Percentiles rank a stretch among this genome's conserved stretches.
Evolutionary conservation across 768 basidiomycete species (phyloP).

Genomic region (Mycena olivaceomarginata): DNA sequence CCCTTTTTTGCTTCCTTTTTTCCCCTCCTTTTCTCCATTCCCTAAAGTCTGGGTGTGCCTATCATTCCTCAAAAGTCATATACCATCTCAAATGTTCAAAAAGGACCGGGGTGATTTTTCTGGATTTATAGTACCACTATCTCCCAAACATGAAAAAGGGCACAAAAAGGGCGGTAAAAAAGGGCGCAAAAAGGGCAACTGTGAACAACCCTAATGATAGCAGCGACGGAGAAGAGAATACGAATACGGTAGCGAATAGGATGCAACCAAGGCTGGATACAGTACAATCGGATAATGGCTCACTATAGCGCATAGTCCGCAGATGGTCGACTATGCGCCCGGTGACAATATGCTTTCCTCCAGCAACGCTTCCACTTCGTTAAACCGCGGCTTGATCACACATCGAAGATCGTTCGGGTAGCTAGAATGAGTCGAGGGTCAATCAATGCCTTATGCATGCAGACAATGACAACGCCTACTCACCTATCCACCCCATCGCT

Average conservation of each 20-base stretch:
- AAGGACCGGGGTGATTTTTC: no score
- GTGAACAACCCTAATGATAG: not conserved
- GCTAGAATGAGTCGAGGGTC: slow-evolving; percentile 21
- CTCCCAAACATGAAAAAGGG: no score
- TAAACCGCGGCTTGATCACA: slow-evolving; percentile 22
- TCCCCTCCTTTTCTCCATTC: no score
- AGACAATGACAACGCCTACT: slow-evolving; percentile 26
- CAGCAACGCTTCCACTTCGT: slow-evolving; percentile 27
- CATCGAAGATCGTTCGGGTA: slow-evolving; percentile 32
- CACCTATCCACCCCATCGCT: slow-evolving; percentile 29
- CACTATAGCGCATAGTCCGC: not conserved
- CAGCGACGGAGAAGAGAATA: slow-evolving; percentile 26
- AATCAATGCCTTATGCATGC: slow-evolving; percentile 14
- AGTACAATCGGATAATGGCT: slow-evolving; percentile 11
- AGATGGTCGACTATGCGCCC: slow-evolving; percentile 18
- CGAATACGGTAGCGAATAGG: slow-evolving; percentile 7
- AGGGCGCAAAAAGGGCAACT: no score
- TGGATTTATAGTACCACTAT: no score
- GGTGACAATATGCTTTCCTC: slow-evolving; percentile 24
- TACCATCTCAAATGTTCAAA: no score
- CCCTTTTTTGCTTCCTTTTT: no score
- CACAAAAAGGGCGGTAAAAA: no score
- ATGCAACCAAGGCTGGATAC: slow-evolving; percentile 1
- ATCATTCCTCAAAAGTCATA: no score
- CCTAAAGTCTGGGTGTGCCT: no score